Evolutionary conservation across 2,329 filamentous ascomycete genomes (phyloP).

Genomic region (Diplodia intermedia): DNA sequence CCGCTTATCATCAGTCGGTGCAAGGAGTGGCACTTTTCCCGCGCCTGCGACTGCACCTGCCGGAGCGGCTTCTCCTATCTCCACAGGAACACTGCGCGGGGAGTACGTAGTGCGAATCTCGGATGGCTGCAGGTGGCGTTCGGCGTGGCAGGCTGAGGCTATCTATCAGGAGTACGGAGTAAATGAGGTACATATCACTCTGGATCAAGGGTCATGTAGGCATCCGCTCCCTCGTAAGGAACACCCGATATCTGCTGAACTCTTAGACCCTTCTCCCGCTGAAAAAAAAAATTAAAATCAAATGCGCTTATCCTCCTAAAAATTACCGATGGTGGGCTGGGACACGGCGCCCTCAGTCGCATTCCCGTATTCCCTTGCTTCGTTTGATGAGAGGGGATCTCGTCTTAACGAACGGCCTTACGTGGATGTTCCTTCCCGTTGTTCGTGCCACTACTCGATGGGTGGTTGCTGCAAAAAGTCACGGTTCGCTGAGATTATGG

Average conservation of each 20-base stretch:
- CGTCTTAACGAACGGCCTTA: slow-evolving; percentile 8
- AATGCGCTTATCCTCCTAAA: not conserved
- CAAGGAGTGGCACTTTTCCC: slow-evolving; percentile 15
- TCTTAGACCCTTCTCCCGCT: not conserved
- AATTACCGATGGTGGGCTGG: slow-evolving; percentile 16
- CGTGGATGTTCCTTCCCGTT: slow-evolving; percentile 3
- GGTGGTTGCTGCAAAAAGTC: no score
- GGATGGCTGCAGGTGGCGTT: slow-evolving; percentile 22
- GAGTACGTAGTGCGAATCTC: slow-evolving; percentile 25
- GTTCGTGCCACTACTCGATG: not conserved
- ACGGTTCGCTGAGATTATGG: slow-evolving; percentile 1
- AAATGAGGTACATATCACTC: slow-evolving; percentile 10
- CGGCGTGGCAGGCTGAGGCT: slow-evolving; percentile 17
- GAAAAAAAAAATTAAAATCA: not conserved
- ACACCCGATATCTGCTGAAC: not conserved
- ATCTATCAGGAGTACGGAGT: slow-evolving; percentile 14
- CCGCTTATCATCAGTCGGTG: slow-evolving; percentile 19
- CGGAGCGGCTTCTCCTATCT: slow-evolving; percentile 9
- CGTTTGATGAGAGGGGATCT: slow-evolving; percentile 25
- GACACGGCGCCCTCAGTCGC: not conserved
- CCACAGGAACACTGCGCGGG: not conserved
- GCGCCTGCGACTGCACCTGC: no score
- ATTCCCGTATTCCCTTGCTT: slow-evolving; percentile 22
- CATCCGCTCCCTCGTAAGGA: not conserved
- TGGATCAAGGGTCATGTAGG: slow-evolving; percentile 8